Base-by-base conservation (phyloP, 768 basidiomycete species). In the Clitopilus hobsonii region DNA sequence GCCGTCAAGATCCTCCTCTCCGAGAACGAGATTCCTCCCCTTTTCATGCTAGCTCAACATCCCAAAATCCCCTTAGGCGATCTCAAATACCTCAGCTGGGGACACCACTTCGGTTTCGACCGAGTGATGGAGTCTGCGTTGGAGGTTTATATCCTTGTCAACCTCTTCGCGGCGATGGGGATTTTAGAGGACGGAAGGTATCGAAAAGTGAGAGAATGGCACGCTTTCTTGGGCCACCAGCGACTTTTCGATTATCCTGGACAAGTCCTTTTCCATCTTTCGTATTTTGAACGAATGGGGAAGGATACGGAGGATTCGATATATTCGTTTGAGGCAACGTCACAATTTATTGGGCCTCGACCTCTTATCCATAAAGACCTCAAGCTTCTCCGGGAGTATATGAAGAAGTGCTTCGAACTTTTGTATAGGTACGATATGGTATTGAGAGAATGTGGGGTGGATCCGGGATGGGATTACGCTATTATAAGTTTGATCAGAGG, bases 361-460 rank as follows among this genome's bases (percentile, higher is more conserved):
- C 56, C 62, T 22, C 51, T 32, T 18, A 61, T 61, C 20, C 63
- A 69, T 53, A 24, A 29, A 0, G 63, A 72, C 53, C 50, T 61
- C 8, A 55, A 52, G 7, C 54, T 60, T 6, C 56, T 74, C 7
- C 61, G 67, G 22, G 63, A 67, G 45, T 75, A 74, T 49, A 27
- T 74, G 32, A 75, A 74, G 58, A 62, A 55, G n/a, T 58, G 68
- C 13, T 76, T 76, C 57, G 60, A 58, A 4, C 28, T 75, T 5
- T 51, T 76, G 47, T 78, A 74, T 58, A 61, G 62, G n/a, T 76
- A 73, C 54, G 71, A 75, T 57, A 55, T 74, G 54, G 25, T 76
- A 14, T 50, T 66, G 48, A 58, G 63, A 23, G 75, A 75, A 55
- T 74, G 71, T 55, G 72, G 69, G 7, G 22, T 62, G 23, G 59